Conservation (phyloP, 768 basidiomycete species). For the Naganishia onofrii region DNA sequence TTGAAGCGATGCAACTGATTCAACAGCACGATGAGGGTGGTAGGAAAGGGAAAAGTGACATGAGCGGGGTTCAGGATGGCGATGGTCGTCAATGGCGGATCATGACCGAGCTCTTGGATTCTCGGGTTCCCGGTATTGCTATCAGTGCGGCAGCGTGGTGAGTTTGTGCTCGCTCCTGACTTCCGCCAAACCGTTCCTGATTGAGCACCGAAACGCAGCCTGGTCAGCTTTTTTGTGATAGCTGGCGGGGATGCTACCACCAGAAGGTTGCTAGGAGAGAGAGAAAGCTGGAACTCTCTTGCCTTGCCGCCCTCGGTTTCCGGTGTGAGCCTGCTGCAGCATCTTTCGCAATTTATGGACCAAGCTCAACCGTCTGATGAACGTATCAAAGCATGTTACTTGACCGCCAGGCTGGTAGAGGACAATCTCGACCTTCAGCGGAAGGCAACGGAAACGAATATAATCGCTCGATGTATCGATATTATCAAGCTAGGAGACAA, state of each 20-base stretch:
- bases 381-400: constrained; percentile 15
- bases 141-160: constrained; percentile 30
- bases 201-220: not conserved
- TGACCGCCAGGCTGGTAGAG: constrained; percentile 64
- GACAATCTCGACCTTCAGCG: constrained; percentile 70
- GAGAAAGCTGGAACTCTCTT: not conserved
- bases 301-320: not conserved
- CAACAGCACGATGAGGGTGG: not conserved
- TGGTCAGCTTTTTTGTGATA: constrained; percentile 20
- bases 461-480: constrained; percentile 58
- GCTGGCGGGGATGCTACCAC: not conserved
- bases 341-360: constrained; percentile 13
- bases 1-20: constrained; percentile 17
- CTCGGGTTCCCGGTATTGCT: constrained; percentile 65
- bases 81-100: constrained; percentile 62
- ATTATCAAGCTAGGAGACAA: constrained; percentile 40
- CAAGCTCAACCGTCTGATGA: not conserved
- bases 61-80: constrained; percentile 53
- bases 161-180: not conserved
- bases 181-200: not conserved
- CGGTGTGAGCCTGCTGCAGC: not conserved
- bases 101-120: constrained; percentile 65
- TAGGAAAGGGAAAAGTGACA: constrained; percentile 53
- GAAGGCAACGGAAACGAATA: constrained; percentile 68
- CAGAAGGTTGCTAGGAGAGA: not conserved